These are phyloP conservation scores for Cystobasidium ongulense DNA, from an alignment of 768 basidiomycete genomes.

Conservation along the genomic window DNA sequence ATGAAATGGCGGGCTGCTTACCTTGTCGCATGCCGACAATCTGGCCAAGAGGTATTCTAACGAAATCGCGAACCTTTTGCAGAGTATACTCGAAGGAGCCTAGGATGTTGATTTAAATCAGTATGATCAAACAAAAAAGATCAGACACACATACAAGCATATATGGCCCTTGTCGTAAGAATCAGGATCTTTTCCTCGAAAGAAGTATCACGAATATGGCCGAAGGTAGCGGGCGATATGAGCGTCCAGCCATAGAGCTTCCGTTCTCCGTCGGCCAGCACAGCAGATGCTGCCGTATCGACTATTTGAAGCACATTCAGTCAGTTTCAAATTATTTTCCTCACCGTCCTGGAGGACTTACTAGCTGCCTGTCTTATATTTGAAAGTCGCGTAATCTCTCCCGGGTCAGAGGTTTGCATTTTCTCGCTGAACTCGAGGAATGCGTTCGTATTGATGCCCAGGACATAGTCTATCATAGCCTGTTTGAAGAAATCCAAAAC, in stretches of 20 bases:
- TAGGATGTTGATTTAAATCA: not conserved
- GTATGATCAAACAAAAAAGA: not conserved
- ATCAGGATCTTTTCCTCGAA: constrained; percentile 92
- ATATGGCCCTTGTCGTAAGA: constrained; percentile 45
- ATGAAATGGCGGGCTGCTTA: constrained; percentile 40
- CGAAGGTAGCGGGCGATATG: constrained; percentile 68
- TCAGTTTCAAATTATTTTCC: not conserved
- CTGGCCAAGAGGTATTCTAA: constrained; percentile 75
- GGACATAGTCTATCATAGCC: constrained; percentile 68
- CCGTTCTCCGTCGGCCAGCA: constrained; percentile 66
- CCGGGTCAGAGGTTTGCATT: constrained; percentile 81
- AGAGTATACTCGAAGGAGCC: constrained; percentile 40
- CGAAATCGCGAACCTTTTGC: constrained; percentile 53
- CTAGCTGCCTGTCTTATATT: constrained; percentile 81
- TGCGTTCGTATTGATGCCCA: constrained; percentile 74
- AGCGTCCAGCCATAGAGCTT: constrained; percentile 83
- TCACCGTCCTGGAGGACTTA: too few relatives aligned
- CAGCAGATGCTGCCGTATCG: constrained; percentile 71
- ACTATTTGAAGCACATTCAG: constrained; percentile 43
- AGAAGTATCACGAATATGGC: constrained; percentile 47
- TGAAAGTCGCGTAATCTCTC: constrained; percentile 76
- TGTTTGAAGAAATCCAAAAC: constrained; percentile 86
- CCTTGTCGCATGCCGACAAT: constrained; percentile 72
- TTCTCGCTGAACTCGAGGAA: constrained; percentile 89
- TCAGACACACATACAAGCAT: constrained; percentile 12